A percentile compares a stretch with the other conserved stretches of the same genome.
Conservation (phyloP, 2,329 filamentous ascomycete genomes). For the Pseudogymnoascus sp. region DNA sequence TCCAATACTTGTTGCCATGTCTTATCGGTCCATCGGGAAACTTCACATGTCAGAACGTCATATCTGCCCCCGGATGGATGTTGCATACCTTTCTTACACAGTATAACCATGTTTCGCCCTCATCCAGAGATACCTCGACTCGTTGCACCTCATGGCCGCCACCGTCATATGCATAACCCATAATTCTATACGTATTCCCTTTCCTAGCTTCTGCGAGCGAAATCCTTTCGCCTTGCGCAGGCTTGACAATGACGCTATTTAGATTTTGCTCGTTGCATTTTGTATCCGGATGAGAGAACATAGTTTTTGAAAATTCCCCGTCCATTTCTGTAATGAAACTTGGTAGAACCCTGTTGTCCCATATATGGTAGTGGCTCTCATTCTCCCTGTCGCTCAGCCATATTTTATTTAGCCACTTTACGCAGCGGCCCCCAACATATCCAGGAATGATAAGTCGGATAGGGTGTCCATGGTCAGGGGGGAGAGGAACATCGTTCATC, state of each 20-base stretch:
- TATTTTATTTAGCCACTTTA: slow-evolving; percentile 41
- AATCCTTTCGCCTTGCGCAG: slow-evolving; percentile 39
- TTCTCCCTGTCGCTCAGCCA: slow-evolving; percentile 37
- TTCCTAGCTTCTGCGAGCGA: slow-evolving; percentile 31
- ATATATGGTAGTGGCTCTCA: slow-evolving; percentile 40
- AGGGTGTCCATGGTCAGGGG: slow-evolving; percentile 40
- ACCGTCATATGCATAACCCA: slow-evolving; percentile 43
- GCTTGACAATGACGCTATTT: slow-evolving; percentile 40
- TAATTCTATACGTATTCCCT: slow-evolving; percentile 36
- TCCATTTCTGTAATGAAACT: slow-evolving; percentile 42
- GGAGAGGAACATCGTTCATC: slow-evolving; percentile 39
- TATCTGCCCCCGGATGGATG: slow-evolving; percentile 11
- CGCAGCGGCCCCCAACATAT: slow-evolving; percentile 36
- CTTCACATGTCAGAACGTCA: slow-evolving; percentile 20
- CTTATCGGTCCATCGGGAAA: slow-evolving; percentile 42
- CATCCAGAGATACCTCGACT: slow-evolving; percentile 42
- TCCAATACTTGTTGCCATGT: slow-evolving; percentile 47
- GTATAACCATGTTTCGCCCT: slow-evolving; percentile 40
- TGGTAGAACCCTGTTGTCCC: slow-evolving; percentile 42
- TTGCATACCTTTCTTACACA: slow-evolving; percentile 30
- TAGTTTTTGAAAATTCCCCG: slow-evolving; percentile 37
- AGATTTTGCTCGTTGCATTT: slow-evolving; percentile 42
- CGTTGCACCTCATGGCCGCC: slow-evolving; percentile 42
- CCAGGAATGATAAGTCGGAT: slow-evolving; percentile 36
- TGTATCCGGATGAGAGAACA: slow-evolving; percentile 43